Evolutionary conservation across 2,329 filamentous ascomycete genomes (phyloP).

Genomic region (Septoria linicola): DNA sequence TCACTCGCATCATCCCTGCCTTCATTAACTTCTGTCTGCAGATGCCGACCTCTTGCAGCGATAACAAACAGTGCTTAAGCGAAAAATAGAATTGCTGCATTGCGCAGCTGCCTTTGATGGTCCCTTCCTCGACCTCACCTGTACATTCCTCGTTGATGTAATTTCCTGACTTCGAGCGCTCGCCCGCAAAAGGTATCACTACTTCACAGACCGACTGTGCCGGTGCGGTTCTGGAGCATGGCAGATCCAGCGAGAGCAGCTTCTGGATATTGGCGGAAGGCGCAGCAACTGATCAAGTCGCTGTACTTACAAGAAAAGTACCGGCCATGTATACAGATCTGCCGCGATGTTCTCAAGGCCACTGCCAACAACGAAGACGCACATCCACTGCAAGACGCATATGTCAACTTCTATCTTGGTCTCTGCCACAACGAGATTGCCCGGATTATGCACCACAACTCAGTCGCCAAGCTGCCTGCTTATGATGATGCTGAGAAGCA

Average conservation of each 20-base stretch:
- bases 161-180: background rate
- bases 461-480: constrained; percentile 44
- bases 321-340: constrained; percentile 36
- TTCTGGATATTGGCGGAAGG: constrained; percentile 9
- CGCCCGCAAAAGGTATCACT: background rate
- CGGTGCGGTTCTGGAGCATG: background rate
- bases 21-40: background rate
- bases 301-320: constrained; percentile 34
- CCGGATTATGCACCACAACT: constrained; percentile 48
- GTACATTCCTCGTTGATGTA: background rate
- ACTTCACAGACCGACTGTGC: background rate
- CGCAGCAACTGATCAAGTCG: constrained; percentile 35
- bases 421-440: constrained; percentile 50
- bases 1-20: background rate
- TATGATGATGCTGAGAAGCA: constrained; percentile 43
- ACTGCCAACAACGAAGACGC: constrained; percentile 7
- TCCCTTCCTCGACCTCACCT: background rate
- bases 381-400: constrained; percentile 33
- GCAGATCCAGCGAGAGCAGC: background rate
- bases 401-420: constrained; percentile 49
- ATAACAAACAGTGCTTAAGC: background rate
- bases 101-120: background rate
- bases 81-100: background rate
- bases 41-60: background rate
- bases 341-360: constrained; percentile 30